These are phyloP conservation scores for Solanum appendiculatum DNA, from an alignment of 257 asterid species.

Conservation along the genomic window DNA sequence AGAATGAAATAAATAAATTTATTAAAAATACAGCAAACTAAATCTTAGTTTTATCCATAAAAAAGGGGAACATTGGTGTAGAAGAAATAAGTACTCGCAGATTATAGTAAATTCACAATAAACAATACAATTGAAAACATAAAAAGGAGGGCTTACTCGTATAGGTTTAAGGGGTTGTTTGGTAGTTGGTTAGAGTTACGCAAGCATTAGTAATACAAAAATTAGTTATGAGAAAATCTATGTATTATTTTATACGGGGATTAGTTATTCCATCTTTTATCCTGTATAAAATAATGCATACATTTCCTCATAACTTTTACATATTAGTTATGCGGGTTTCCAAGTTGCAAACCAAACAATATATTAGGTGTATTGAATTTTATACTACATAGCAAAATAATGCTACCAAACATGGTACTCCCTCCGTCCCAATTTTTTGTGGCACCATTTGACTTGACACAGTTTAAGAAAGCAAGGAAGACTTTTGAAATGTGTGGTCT, in stretches of 20 bases:
- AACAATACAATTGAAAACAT: background rate
- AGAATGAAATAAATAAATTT: background rate
- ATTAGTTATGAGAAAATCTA: background rate
- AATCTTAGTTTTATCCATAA: background rate
- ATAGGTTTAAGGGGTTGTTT: background rate
- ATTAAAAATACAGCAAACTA: background rate
- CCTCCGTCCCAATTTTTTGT: too few species aligned
- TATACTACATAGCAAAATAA: too few species aligned
- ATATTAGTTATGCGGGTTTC: background rate
- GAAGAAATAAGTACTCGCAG: background rate
- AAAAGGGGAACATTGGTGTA: background rate
- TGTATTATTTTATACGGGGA: background rate
- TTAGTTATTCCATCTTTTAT: background rate
- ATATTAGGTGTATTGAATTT: background rate
- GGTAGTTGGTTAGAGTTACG: background rate
- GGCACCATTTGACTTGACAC: too few species aligned
- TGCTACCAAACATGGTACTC: background rate
- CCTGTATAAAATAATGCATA: background rate
- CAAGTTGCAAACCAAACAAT: background rate
- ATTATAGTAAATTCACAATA: background rate
- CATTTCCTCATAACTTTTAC: background rate
- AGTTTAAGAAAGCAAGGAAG: too few species aligned
- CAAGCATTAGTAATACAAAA: background rate
- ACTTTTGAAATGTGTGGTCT: too few species aligned
- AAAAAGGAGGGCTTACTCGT: background rate